Evolutionary conservation across 2,329 filamentous ascomycete genomes (phyloP), one percentile per base, ranked within the genome.

Genomic region (Sporothrix brunneoviolacea): DNA sequence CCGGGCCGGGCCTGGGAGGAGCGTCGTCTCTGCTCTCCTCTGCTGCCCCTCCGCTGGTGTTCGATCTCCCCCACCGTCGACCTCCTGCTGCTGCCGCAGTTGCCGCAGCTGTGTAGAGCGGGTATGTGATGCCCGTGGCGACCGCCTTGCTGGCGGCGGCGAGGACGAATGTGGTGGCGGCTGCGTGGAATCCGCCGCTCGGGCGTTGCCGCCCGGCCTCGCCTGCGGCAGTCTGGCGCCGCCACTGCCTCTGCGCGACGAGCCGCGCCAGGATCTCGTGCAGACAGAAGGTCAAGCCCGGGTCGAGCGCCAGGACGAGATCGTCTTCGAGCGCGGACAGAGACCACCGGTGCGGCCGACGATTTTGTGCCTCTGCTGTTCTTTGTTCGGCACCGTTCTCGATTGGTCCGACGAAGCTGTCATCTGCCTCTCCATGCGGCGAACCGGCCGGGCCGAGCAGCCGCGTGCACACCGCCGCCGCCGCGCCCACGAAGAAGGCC

Each of bases 251-350:
- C 35, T 16, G 24, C 10, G 51, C 42, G 4, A 35, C 39, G 15
- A 24, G 15, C 6, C 37, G 50, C n/a, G 47, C 46, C 72, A 69
- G 8, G 8, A 83, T 69, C 58, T 88, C 83, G 61, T 94, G 88
- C 27, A 95, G 71, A 58, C 91, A 83, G 63, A 95, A 91, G 0
- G 91, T 95, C 56, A 95, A 77, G 57, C 85, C 84, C 1, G 91
- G 90, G 60, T 95, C 95, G 24, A 95, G 72, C 1, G 90, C 91
- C 45, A 95, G 69, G 35, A 95, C 75, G 52, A 95, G 66, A 19
- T 79, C 84, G 2, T 89, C 88, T 18, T 86, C 86, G 22, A 95
- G 86, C 76, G 7, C 88, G 88, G 12, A 91, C 77, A 8, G 77
- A 76, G 30, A 95, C 74, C 65, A 95, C 88, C 60, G 90, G 16